Evolutionary conservation across 73 alveolate genomes (phyloP).

Genomic region (Paramecium sonneborni): DNA sequence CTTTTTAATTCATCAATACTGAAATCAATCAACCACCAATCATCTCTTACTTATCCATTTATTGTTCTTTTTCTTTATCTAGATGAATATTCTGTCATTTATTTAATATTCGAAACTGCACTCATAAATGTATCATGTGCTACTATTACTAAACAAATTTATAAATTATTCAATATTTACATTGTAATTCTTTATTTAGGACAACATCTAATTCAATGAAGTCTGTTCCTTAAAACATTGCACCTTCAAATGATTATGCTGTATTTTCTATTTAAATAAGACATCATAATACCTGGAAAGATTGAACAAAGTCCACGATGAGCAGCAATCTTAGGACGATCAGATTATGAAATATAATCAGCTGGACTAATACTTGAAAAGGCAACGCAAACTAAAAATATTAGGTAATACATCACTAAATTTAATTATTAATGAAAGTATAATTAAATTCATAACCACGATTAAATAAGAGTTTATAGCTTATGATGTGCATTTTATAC

Average conservation of each 20-base stretch:
- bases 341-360: neutral
- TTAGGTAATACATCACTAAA: neutral
- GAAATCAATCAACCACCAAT: constrained; percentile 44
- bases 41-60: neutral
- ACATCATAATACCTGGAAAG: neutral
- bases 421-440: neutral
- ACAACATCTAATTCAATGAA: constrained; percentile 52
- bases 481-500: neutral
- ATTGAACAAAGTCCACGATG: constrained; percentile 44
- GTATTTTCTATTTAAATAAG: neutral
- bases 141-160: neutral
- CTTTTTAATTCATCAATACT: neutral
- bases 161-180: neutral
- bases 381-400: neutral
- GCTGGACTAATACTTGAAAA: constrained; percentile 45
- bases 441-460: neutral
- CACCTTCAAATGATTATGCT: neutral
- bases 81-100: neutral
- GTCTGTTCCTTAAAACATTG: constrained; percentile 39
- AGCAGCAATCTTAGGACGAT: constrained; percentile 38
- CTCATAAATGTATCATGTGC: constrained; percentile 46
- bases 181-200: neutral
- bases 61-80: neutral
- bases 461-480: neutral
- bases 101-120: neutral